Base-by-base conservation (phyloP, 306 rosid species). In the Quercus wislizeni region DNA sequence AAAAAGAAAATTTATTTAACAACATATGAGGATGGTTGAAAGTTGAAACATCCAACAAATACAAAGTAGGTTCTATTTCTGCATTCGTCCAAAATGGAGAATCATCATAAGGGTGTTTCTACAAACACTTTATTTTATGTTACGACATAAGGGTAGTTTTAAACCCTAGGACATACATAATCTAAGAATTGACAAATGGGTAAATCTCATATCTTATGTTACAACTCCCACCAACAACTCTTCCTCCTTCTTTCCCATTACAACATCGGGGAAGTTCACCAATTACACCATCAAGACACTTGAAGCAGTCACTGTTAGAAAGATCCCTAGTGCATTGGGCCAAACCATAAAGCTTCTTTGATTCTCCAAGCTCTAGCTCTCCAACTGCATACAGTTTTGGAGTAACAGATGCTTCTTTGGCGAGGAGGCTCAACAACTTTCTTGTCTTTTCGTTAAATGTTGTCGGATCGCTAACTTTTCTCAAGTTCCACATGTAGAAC, bases 141-240 rank as follows among this genome's bases (percentile, higher is more conserved):
- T 31, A 31, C 35, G 35, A 31, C 35, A 31, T 4, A 31, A 0
- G 35, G 35, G 35, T 31, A 31, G 35, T 31, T 31, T 1, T 31
- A 31, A 31, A 31, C 35, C 35, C 35, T 31, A 31, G 35, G 35
- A 31, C 35, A 31, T 31, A 31, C 35, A 31, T 31, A 31, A 31
- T 31, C 35, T 31, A 31, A 31, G 35, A 31, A 31, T 31, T 65
- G 71, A 65, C 23, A 12, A 65, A 65, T 5, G 46, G 71, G 13
- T 31, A 64, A 64, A 64, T 64, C 46, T 64, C 71, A 18, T 65
- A 65, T 65, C 46, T 15, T 15, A 65, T 4, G 46, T 65, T 65
- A 21, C 76, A 52, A 72, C 76, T 72, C 33, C 59, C 76, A 72
- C 76, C 12, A 14, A 72, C 20, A 72, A 72, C 38, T 52, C 58